These are phyloP conservation scores for Leonotis leonurus DNA, from an alignment of 257 asterid species.

Conservation along the genomic window DNA sequence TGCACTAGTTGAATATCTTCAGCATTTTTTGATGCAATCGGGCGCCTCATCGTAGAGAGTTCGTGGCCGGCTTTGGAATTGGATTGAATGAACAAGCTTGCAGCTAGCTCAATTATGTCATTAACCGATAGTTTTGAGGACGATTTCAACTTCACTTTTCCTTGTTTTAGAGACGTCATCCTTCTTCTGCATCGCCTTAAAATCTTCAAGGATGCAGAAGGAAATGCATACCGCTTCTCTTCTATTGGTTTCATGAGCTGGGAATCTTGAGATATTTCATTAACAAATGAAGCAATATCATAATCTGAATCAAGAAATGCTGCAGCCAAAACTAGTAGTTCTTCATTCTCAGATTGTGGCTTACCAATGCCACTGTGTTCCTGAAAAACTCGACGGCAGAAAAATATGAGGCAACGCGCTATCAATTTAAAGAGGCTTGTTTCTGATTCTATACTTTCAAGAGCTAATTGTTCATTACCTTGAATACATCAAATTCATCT, in stretches of 20 bases:
- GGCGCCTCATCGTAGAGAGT: conserved; percentile 12
- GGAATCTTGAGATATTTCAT: background rate
- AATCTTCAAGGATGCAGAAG: conserved; percentile 32
- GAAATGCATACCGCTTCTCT: conserved; percentile 15
- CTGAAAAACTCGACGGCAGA: background rate
- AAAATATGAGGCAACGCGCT: background rate
- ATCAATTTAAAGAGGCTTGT: no score
- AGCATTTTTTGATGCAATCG: no score
- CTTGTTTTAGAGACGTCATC: no score
- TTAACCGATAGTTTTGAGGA: conserved; percentile 4
- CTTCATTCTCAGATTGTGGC: background rate
- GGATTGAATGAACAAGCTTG: conserved; percentile 27
- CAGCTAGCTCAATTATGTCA: conserved; percentile 34
- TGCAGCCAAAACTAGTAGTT: no score
- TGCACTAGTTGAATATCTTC: conserved; percentile 33
- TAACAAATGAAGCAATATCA: no score
- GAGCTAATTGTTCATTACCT: background rate
- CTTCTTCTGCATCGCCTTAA: conserved; percentile 26
- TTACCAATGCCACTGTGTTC: background rate
- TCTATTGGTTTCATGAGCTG: conserved; percentile 9
- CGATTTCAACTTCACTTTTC: conserved; percentile 10
- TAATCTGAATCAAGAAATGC: no score
- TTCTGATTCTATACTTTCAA: no score
- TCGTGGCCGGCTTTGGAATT: background rate
- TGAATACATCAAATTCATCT: background rate